phyloP scores from a whole-genome alignment of 2,329 filamentous ascomycete genomes.

The Arthrobotrys conoides region DNA sequence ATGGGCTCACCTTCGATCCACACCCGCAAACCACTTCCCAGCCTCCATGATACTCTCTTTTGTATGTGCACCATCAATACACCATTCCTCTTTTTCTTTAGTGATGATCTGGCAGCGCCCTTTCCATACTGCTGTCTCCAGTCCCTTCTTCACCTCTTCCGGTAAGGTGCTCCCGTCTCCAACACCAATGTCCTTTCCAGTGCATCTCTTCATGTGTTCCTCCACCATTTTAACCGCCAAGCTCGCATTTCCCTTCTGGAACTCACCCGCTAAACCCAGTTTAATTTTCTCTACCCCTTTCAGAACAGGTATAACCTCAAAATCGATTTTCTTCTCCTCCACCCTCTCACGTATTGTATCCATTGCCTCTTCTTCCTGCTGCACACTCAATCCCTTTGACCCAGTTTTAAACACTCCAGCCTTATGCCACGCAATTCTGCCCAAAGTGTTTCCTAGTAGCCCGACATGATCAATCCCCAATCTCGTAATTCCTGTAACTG shows the following conservation, averaged over 20 bases:
- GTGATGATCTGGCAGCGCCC: conserved; percentile 82
- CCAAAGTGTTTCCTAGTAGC: conserved; percentile 83
- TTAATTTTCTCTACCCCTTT: conserved; percentile 64
- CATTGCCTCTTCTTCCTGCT: conserved; percentile 72
- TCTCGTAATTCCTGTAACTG: conserved; percentile 81
- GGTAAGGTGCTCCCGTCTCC: conserved; percentile 70
- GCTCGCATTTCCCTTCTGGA: conserved; percentile 74
- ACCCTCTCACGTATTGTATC: conserved; percentile 75
- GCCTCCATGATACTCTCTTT: conserved; percentile 83
- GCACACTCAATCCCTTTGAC: conserved; percentile 75
- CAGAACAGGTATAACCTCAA: conserved; percentile 68
- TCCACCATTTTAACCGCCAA: conserved; percentile 73
- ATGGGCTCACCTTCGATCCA: conserved; percentile 34
- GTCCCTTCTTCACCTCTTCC: conserved; percentile 74
- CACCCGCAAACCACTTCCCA: conserved; percentile 79
- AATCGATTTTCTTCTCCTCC: conserved; percentile 70
- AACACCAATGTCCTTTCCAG: conserved; percentile 67
- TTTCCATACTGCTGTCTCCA: conserved; percentile 77
- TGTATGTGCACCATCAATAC: conserved; percentile 90
- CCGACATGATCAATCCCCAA: conserved; percentile 87
- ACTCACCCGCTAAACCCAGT: conserved; percentile 69
- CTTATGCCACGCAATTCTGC: conserved; percentile 93
- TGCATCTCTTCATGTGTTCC: conserved; percentile 71
- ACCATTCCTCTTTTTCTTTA: conserved; percentile 76
- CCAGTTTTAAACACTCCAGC: conserved; percentile 84